A percentile compares a stretch with the other conserved stretches of the same genome.
phyloP scores from a whole-genome alignment of 192 early-diverging fungal genomes.

The Backusella tarrabulga region DNA sequence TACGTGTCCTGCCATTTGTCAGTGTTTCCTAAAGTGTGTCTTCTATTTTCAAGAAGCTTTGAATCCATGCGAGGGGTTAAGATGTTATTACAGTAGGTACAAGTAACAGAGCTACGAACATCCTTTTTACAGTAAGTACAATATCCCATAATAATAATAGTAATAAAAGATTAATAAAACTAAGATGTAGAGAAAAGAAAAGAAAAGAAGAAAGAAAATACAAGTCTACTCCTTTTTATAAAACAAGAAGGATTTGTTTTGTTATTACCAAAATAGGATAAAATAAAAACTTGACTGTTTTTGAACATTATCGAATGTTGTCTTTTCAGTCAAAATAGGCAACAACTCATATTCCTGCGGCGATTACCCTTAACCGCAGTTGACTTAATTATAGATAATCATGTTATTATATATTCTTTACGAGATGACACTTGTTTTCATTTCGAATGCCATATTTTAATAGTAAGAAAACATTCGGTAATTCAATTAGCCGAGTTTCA shows the following conservation, averaged over 20 bases:
- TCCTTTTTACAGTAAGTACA: constrained; percentile 13
- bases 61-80: background rate
- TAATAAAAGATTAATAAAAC: background rate
- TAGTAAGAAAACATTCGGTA: background rate
- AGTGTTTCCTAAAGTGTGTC: background rate
- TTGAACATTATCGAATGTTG: background rate
- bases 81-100: background rate
- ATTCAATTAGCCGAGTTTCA: background rate
- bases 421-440: background rate
- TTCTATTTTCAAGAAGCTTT: constrained; percentile 3
- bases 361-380: background rate
- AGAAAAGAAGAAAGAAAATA: background rate
- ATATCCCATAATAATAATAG: background rate
- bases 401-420: background rate
- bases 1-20: constrained; percentile 15
- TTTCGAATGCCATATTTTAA: background rate
- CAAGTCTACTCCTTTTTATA: background rate
- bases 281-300: background rate
- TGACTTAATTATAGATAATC: background rate
- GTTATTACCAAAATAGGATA: constrained; percentile 1
- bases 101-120: background rate
- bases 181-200: background rate
- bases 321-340: background rate
- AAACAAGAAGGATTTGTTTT: background rate
- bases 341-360: background rate